Percentiles rank a stretch among this genome's conserved stretches.
Conservation (phyloP, 805 yeast species). For the Saccharomyces paradoxus region DNA sequence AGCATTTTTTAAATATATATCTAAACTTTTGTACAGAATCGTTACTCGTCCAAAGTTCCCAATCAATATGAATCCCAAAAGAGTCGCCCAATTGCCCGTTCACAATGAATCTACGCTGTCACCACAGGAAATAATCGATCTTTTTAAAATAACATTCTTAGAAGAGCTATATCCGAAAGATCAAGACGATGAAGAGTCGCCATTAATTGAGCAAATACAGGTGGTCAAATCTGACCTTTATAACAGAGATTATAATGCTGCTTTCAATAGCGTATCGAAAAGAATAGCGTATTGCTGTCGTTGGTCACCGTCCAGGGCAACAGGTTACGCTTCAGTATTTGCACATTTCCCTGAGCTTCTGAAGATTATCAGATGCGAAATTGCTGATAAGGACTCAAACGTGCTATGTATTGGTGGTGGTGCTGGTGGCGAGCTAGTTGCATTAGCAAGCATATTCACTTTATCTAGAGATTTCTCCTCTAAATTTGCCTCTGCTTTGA, state of each 20-base stretch:
- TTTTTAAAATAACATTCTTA: slow-evolving; percentile 24
- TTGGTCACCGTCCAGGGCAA: slow-evolving; percentile 81
- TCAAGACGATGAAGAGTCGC: slow-evolving; percentile 10
- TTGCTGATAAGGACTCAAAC: slow-evolving; percentile 14
- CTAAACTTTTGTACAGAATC: neutral
- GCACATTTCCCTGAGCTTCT: slow-evolving; percentile 34
- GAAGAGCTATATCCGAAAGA: slow-evolving; percentile 19
- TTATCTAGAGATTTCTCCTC: slow-evolving; percentile 24
- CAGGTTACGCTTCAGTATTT: slow-evolving; percentile 64
- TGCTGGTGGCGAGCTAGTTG: slow-evolving; percentile 74
- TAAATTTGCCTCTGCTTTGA: slow-evolving; percentile 9
- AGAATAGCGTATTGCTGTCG: slow-evolving; percentile 72
- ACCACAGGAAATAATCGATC: slow-evolving; percentile 26
- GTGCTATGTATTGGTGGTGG: slow-evolving; percentile 80
- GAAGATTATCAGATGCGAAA: slow-evolving; percentile 15
- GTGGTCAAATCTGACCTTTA: slow-evolving; percentile 59
- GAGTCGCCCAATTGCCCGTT: slow-evolving; percentile 15
- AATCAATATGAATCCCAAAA: neutral
- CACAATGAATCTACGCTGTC: slow-evolving; percentile 20
- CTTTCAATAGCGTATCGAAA: slow-evolving; percentile 56
- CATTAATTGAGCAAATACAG: slow-evolving; percentile 39
- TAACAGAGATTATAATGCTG: slow-evolving; percentile 60
- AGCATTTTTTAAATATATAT: no score
- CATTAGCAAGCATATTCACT: slow-evolving; percentile 49
- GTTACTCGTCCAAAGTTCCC: neutral